Evolutionary conservation across 148 eudicot species (phyloP), one percentile per base, ranked within the genome.

Genomic region (Vaccinium vitisidaea): DNA sequence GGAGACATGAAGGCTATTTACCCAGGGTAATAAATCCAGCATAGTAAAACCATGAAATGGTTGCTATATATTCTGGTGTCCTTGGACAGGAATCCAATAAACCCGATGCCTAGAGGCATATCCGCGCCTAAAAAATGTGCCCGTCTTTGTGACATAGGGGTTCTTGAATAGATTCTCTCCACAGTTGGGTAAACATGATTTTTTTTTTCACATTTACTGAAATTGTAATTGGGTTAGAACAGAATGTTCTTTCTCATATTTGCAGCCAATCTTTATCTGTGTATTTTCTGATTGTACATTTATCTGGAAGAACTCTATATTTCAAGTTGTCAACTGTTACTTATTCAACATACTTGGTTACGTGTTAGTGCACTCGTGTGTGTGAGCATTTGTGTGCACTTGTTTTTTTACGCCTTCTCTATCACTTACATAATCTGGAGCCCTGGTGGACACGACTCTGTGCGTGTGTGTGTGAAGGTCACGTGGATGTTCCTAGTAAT

Each of bases 371-470:
- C 49, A 36, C 50, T 75, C n/a, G 10, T 43, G 50, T 19, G 79
- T 46, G 52, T 25, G 36, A 19, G 56, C 4, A 15, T 78, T 30
- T 23, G 4, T 25, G 80, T 77, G 36, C 39, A 69, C 18, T 69
- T 69, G 36, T 36, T 27, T 6, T 78, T 23, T 77, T 49, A n/a
- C 61, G 80, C 36, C 36, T 77, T 77, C 59, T 75, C 79, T 75
- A 46, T 75, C 54, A 43, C 23, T 75, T 75, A 2, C 2, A 46
- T 75, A 8, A 43, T 14, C 18, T 30, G 74, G 58, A 69, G 43
- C 19, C 1, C 19, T 69, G 74, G 71, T 65, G 25, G 14, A 65
- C 25, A 23, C 14, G 11, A 8, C 30, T n/a, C 30, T 56, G 1
- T 56, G 8, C 2, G 30, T 63, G 32, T 10, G 27, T 63, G 69